These are phyloP conservation scores for Coniferiporia sulphurascens DNA, from an alignment of 1,284 basidiomycete species.

Conservation along the genomic window DNA sequence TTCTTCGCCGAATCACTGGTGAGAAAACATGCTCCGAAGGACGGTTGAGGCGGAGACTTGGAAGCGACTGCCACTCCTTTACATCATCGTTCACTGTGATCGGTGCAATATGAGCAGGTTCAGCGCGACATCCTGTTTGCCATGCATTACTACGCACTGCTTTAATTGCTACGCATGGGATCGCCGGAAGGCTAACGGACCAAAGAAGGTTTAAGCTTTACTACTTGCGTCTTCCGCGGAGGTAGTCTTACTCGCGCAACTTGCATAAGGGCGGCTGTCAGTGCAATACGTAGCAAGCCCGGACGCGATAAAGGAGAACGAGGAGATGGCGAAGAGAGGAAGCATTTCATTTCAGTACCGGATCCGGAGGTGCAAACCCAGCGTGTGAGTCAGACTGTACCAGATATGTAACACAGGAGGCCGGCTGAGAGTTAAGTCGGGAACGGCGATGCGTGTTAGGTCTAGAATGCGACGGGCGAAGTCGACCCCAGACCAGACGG, in stretches of 20 bases:
- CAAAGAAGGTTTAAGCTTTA: conserved; percentile 1
- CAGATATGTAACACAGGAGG: neutral
- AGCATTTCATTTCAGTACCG: neutral
- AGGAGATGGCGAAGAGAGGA: neutral
- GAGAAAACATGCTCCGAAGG: neutral
- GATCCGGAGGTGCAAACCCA: neutral
- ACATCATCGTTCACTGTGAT: no score
- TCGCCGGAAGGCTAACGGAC: neutral
- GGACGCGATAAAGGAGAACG: neutral
- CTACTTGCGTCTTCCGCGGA: neutral
- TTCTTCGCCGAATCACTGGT: neutral
- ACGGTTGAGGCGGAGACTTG: neutral
- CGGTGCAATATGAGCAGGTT: no score
- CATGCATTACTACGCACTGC: neutral
- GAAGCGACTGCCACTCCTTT: no score
- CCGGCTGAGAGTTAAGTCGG: neutral
- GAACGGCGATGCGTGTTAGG: neutral
- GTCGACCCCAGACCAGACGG: neutral
- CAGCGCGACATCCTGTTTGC: neutral
- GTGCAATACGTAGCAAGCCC: neutral
- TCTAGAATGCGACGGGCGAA: neutral
- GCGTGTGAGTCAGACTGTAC: neutral
- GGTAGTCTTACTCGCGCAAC: neutral
- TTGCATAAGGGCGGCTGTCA: neutral
- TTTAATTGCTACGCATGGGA: neutral